Percentiles rank a stretch among this genome's conserved stretches.
Evolutionary conservation across 2,329 filamentous ascomycete species (phyloP).

Genomic region (Cladosporium phlei): DNA sequence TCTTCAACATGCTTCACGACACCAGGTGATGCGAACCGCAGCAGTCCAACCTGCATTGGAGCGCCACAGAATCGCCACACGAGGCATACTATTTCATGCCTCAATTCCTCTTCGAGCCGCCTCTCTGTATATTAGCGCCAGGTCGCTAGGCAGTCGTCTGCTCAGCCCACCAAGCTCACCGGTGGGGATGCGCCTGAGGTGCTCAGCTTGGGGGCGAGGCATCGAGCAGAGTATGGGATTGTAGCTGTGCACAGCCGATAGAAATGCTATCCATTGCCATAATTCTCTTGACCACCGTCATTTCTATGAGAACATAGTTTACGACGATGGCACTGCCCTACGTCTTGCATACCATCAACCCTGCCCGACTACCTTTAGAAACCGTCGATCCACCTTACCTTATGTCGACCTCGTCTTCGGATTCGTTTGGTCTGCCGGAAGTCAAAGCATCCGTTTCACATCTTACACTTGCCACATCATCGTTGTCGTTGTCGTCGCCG

Average conservation of each 20-base stretch:
- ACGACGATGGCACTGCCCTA: conserved; percentile 1
- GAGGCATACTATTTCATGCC: conserved; percentile 5
- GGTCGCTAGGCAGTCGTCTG: conserved; percentile 1
- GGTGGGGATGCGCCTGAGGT: conserved; percentile 10
- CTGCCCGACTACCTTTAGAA: conserved; percentile 11
- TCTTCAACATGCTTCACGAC: neutral
- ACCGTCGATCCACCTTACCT: neutral
- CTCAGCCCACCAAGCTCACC: conserved; percentile 6
- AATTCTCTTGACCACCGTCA: neutral
- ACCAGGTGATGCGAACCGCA: conserved; percentile 4
- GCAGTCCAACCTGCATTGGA: neutral
- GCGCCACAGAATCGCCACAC: neutral
- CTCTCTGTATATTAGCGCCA: conserved; percentile 3
- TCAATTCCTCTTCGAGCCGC: conserved; percentile 8
- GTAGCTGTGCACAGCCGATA: conserved; percentile 8
- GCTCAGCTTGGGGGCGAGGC: conserved; percentile 3
- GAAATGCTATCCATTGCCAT: neutral
- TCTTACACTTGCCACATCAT: neutral
- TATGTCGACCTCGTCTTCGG: neutral
- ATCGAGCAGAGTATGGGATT: neutral
- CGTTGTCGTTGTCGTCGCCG: conserved; percentile 1
- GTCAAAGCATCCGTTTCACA: conserved; percentile 4
- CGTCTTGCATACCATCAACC: neutral
- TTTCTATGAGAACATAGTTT: conserved; percentile 4
- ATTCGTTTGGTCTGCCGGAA: conserved; percentile 9